Base-by-base conservation (phyloP, 176 grass and related monocot genomes). In the Phoenix roebelenii region DNA sequence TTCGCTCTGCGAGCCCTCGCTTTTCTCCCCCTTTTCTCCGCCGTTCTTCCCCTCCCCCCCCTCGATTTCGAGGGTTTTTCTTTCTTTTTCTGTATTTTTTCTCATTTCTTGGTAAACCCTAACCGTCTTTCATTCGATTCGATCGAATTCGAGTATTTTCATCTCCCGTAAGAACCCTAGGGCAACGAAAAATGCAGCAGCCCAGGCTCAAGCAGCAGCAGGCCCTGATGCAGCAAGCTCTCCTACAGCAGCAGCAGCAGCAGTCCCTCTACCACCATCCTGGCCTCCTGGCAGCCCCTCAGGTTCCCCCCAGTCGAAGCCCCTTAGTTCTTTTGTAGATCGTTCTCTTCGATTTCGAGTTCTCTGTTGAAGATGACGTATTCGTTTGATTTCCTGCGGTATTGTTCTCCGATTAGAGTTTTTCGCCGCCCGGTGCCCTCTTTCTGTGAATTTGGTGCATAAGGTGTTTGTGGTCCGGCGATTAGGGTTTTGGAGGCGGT, bases 281-380 rank as follows among this genome's bases (percentile, higher is more conserved):
- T 17, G 87, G 93, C 49, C 87, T 90, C 83, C 65, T 97, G 20
- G 78, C 93, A 15, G 69, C 93, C 39, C 83, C 87, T 66, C 87
- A 82, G 84, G 93, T 83, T 69, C 14, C n/a, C 12, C 52, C 44
- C 55, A 18, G 54, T 77, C 3, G 35, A 44, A 14, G 35, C 35
- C 35, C n/a, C 54, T 49, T 25, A 32, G 5, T 17, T 25, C 7
- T 7, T 17, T 24, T 44, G 2, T 12, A 44, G 35, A 44, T 44
- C 7, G 15, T 39, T 63, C 22, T 26, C 12, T 1, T 15, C n/a
- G 26, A n/a, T 7, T 57, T 44, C 35, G 20, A 16, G 17, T 60
- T 16, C 25, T 1, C 56, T 50, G 51, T 59, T 77, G 55, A 26
- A 49, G 23, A 58, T 70, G 25, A 18, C 22, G n/a, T 56, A 7